A percentile compares a stretch with the other conserved stretches of the same genome.
Evolutionary conservation across 192 early-diverging fungal genomes (phyloP).

Genomic region (Mortierella alpina): DNA sequence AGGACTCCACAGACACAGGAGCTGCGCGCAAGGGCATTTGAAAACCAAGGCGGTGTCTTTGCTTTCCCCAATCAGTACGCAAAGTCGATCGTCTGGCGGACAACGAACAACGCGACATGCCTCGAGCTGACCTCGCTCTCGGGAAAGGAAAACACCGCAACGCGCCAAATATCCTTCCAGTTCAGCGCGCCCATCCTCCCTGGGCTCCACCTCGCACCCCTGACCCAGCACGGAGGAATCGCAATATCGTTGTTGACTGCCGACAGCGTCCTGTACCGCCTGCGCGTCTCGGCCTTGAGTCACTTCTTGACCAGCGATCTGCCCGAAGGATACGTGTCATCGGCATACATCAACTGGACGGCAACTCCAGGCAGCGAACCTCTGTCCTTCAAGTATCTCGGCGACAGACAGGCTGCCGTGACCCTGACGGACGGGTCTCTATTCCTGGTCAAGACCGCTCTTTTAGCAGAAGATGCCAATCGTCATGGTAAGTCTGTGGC

Average conservation of each 20-base stretch:
- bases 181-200: slow-evolving; percentile 45
- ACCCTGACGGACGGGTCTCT: slow-evolving; percentile 14
- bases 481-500: slow-evolving; percentile 18
- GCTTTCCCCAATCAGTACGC: slow-evolving; percentile 31
- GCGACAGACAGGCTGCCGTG: slow-evolving; percentile 34
- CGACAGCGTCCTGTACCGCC: slow-evolving; percentile 41
- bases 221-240: slow-evolving; percentile 32
- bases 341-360: slow-evolving; percentile 26
- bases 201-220: slow-evolving; percentile 31
- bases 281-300: slow-evolving; percentile 32
- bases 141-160: slow-evolving; percentile 39
- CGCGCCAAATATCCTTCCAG: slow-evolving; percentile 39
- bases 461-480: slow-evolving; percentile 28
- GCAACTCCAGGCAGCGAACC: slow-evolving; percentile 3
- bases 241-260: slow-evolving; percentile 29
- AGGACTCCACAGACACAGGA: slow-evolving; percentile 4
- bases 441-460: slow-evolving; percentile 22
- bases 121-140: slow-evolving; percentile 39
- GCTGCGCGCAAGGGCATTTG: not conserved
- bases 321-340: slow-evolving; percentile 22
- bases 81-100: slow-evolving; percentile 50
- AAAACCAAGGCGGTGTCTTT: slow-evolving; percentile 49
- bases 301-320: slow-evolving; percentile 21
- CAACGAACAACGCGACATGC: slow-evolving; percentile 24
- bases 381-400: slow-evolving; percentile 32